Evolutionary conservation across 192 early-diverging fungal species (phyloP).

Genomic region (Radiomyces spectabilis): DNA sequence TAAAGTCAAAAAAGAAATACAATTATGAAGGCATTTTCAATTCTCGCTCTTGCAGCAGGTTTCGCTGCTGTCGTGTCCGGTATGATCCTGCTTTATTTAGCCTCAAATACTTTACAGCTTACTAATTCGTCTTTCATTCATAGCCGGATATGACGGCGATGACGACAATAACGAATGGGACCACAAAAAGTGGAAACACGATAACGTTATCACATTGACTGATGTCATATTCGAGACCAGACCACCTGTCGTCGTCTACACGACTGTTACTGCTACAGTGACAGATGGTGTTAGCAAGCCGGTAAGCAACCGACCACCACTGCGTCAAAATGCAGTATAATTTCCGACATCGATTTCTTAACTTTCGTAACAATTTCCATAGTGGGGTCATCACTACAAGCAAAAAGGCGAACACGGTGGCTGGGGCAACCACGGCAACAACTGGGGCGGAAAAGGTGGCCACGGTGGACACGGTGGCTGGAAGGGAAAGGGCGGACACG

Average conservation of each 20-base stretch:
- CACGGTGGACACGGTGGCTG: neutral
- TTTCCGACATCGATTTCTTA: neutral
- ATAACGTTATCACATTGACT: slow-evolving; percentile 11
- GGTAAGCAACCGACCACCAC: neutral
- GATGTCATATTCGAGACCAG: neutral
- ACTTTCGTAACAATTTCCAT: neutral
- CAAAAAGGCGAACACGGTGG: neutral
- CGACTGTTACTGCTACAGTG: slow-evolving; percentile 9
- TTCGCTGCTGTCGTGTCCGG: neutral
- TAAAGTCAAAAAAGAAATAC: neutral
- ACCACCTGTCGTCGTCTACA: slow-evolving; percentile 7
- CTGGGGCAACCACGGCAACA: neutral
- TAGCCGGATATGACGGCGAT: slow-evolving; percentile 23
- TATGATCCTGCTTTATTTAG: neutral
- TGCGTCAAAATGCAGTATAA: neutral
- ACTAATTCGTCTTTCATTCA: neutral
- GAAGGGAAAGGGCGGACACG: slow-evolving; percentile 31
- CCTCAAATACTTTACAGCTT: neutral
- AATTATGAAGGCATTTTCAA: neutral
- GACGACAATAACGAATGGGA: slow-evolving; percentile 36
- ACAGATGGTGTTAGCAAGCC: no score
- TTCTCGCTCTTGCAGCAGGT: neutral
- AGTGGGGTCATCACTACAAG: neutral
- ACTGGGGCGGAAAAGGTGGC: neutral
- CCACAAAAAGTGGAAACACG: slow-evolving; percentile 29